Percentiles rank a stretch among this genome's conserved stretches.
Evolutionary conservation across 2,329 filamentous ascomycete genomes (phyloP).

Genomic region (Calonectria pseudoturangicola): DNA sequence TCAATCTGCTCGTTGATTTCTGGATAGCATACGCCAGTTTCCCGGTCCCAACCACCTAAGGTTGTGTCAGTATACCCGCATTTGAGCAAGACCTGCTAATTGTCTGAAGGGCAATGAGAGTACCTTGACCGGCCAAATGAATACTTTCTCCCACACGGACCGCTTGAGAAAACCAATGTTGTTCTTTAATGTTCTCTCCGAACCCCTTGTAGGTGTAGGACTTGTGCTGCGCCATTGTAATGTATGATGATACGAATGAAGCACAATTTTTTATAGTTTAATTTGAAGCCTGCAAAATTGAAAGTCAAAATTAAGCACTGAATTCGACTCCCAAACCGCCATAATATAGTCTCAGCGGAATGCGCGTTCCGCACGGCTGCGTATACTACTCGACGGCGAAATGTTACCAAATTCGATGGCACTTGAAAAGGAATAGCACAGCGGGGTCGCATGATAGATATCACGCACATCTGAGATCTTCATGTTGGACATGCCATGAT

Average conservation of each 20-base stretch:
- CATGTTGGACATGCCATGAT: not conserved
- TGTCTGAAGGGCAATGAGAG: not conserved
- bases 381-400: too few species aligned
- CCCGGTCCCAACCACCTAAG: not conserved
- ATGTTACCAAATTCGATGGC: too few species aligned
- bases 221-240: not conserved
- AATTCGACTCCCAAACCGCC: too few species aligned
- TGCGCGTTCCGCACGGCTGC: too few species aligned
- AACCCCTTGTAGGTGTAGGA: not conserved
- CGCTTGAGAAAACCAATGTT: not conserved
- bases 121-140: not conserved
- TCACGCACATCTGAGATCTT: too few species aligned
- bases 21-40: not conserved
- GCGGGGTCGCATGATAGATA: too few species aligned
- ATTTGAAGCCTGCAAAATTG: too few species aligned
- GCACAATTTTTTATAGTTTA: too few species aligned
- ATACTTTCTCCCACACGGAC: not conserved
- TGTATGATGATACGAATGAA: too few species aligned
- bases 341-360: too few species aligned
- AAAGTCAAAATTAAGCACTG: too few species aligned
- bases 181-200: not conserved
- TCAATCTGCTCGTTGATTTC: constrained; percentile 21
- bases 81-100: not conserved
- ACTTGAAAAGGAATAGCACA: too few species aligned
- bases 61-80: not conserved